These are phyloP conservation scores for Pichia kudriavzevii DNA, from an alignment of 1,139 yeast genomes.

Conservation along the genomic window DNA sequence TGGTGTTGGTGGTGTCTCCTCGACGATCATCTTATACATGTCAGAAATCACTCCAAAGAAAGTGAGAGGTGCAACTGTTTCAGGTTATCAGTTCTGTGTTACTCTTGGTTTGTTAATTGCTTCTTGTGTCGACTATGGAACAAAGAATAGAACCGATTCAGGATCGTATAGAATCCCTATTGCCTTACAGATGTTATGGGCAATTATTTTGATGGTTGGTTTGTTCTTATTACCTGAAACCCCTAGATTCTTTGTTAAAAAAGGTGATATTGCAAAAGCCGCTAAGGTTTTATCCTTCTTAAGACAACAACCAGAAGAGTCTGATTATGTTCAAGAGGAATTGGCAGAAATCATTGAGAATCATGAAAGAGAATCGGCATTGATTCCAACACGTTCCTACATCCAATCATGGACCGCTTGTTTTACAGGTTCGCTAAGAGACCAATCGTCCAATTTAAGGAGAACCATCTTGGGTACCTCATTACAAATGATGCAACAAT, in stretches of 20 bases:
- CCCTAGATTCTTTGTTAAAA: constrained; percentile 55
- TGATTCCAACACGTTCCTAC: constrained; percentile 25
- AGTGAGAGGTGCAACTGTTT: constrained; percentile 62
- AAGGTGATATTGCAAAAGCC: constrained; percentile 39
- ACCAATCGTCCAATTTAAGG: constrained; percentile 29
- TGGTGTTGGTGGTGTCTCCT: constrained; percentile 64
- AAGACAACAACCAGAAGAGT: constrained; percentile 37
- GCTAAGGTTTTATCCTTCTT: constrained; percentile 36
- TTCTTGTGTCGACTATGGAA: constrained; percentile 59
- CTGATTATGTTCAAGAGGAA: constrained; percentile 34
- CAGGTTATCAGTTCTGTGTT: constrained; percentile 61
- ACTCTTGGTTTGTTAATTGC: constrained; percentile 66
- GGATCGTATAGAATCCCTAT: constrained; percentile 62
- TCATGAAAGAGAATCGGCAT: constrained; percentile 35
- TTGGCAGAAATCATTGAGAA: constrained; percentile 36
- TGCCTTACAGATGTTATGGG: constrained; percentile 49
- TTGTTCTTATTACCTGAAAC: constrained; percentile 60
- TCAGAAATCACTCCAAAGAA: constrained; percentile 65
- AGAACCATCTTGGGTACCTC: constrained; percentile 30
- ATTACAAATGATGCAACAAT: constrained; percentile 55
- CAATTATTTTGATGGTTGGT: constrained; percentile 45
- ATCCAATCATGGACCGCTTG: constrained; percentile 28
- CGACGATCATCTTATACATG: constrained; percentile 60
- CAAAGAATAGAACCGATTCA: constrained; percentile 41
- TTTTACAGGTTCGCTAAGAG: constrained; percentile 29